Percentiles rank a stretch among this genome's conserved stretches.
Evolutionary conservation across 495 filamentous ascomycete genomes (phyloP).

Genomic region (Aspergillus taichungensis): DNA sequence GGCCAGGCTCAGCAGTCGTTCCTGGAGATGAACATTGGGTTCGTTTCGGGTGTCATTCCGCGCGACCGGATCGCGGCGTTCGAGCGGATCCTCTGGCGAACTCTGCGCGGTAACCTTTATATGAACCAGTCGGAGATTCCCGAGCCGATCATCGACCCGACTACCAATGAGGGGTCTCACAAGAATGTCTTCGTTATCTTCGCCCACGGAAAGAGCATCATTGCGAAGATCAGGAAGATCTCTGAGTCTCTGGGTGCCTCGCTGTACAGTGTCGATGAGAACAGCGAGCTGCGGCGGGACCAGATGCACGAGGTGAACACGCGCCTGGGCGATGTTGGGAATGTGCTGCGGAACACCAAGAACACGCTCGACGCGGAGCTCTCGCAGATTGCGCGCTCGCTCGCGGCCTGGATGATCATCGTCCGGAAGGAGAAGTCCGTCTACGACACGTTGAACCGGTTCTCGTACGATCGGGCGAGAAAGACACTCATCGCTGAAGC

Average conservation of each 20-base stretch:
- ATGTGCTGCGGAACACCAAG: slow-evolving; percentile 92
- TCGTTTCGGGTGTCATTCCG: slow-evolving; percentile 95
- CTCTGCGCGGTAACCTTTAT: slow-evolving; percentile 93
- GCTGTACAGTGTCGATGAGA: slow-evolving; percentile 94
- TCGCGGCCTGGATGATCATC: slow-evolving; percentile 93
- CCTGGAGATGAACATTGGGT: slow-evolving; percentile 97
- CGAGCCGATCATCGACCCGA: slow-evolving; percentile 86
- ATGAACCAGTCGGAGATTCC: slow-evolving; percentile 99
- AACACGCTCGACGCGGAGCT: slow-evolving; percentile 89
- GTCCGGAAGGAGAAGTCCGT: slow-evolving; percentile 97
- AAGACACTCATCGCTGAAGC: slow-evolving; percentile 97
- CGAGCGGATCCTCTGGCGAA: slow-evolving; percentile 94
- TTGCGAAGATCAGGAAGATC: slow-evolving; percentile 97
- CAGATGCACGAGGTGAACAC: slow-evolving; percentile 96
- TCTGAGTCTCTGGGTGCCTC: slow-evolving; percentile 94
- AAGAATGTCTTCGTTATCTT: slow-evolving; percentile 99
- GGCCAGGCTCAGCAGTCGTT: slow-evolving; percentile 72
- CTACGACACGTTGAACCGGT: slow-evolving; percentile 92
- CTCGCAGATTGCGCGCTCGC: slow-evolving; percentile 77
- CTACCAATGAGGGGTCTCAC: slow-evolving; percentile 78
- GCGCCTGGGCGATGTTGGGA: slow-evolving; percentile 78
- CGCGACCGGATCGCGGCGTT: slow-evolving; percentile 89
- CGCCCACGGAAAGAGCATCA: slow-evolving; percentile 94
- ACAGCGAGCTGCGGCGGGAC: slow-evolving; percentile 83
- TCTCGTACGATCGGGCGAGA: slow-evolving; percentile 89